Conservation (phyloP, 73 alveolate genomes). For the Stentor roeselii region DNA sequence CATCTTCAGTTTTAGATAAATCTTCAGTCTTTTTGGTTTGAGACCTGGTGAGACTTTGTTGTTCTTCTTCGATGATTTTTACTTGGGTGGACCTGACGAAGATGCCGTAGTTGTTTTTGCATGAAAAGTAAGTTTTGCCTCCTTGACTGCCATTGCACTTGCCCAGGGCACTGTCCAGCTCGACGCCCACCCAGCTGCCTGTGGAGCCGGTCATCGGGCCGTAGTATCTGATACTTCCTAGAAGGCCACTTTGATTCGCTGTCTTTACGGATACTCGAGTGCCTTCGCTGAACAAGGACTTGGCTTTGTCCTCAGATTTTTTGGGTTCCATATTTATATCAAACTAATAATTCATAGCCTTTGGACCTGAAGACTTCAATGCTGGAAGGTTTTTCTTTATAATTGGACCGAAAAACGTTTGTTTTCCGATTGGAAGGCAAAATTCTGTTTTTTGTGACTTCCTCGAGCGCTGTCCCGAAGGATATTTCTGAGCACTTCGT, state of each 20-base stretch:
- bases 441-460: no score
- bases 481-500: no score
- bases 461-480: no score
- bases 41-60: not conserved
- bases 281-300: not conserved
- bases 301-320: not conserved
- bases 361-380: not conserved
- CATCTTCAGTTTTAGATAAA: not conserved
- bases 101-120: slow-evolving; percentile 63
- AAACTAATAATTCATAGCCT: no score
- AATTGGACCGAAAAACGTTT: no score
- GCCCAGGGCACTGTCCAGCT: slow-evolving; percentile 90
- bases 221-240: slow-evolving; percentile 91
- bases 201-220: slow-evolving; percentile 87
- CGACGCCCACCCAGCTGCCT: slow-evolving; percentile 94
- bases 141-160: slow-evolving; percentile 84
- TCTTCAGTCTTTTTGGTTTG: not conserved
- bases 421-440: no score
- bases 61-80: slow-evolving; percentile 14
- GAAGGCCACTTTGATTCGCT: not conserved
- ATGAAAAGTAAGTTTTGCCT: slow-evolving; percentile 66
- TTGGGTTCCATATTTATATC: slow-evolving; percentile 23
- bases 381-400: not conserved
- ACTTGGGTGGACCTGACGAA: slow-evolving; percentile 32
- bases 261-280: slow-evolving; percentile 5